Evolutionary conservation across 163 green algal species (phyloP), one percentile per base, ranked within the genome.

Genomic region (Volvox carteri): DNA sequence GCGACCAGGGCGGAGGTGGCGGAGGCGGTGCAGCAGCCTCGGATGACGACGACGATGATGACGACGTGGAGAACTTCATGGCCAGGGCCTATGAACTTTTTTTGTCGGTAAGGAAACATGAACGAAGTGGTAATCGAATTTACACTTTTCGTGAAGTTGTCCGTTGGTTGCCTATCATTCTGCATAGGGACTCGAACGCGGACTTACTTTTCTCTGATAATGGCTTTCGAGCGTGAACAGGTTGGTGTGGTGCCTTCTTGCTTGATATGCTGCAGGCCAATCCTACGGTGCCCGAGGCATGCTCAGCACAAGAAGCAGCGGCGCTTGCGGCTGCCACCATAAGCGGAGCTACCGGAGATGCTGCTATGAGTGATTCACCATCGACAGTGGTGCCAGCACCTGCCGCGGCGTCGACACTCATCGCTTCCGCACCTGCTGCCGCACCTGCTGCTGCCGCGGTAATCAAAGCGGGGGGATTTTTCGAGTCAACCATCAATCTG

Each of bases 61-160:
- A 88, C 33, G 48, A 88, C 11, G 1, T 80, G 0, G 44, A 80
- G 33, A 80, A 88, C 28, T 88, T 88, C 46, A 88, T 88, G 81
- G 65, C 35, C 2, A 12, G 44, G 0, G 81, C 81, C n/a, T 54
- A 88, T 35, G 21, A 72, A 35, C 67, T 88, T 1, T 88, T 88
- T 48, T 68, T 88, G 48, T 8, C 4, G 75, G 46, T 68, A 14
- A 70, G 46, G 2, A 30, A 67, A 30, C 21, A 33, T 39, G 70
- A n/a, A 58, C 48, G 48, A 58, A 14, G 12, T 58, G 48, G n/a
- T n/a, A n/a, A n/a, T n/a, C n/a, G n/a, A n/a, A n/a, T n/a, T n/a
- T n/a, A n/a, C n/a, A n/a, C n/a, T n/a, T n/a, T n/a, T n/a, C n/a
- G n/a, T n/a, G n/a, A n/a, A n/a, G n/a, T n/a, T n/a, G n/a, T n/a